Conservation (phyloP, 2,329 filamentous ascomycete species). For the Pseudogymnoascus pannorum region DNA sequence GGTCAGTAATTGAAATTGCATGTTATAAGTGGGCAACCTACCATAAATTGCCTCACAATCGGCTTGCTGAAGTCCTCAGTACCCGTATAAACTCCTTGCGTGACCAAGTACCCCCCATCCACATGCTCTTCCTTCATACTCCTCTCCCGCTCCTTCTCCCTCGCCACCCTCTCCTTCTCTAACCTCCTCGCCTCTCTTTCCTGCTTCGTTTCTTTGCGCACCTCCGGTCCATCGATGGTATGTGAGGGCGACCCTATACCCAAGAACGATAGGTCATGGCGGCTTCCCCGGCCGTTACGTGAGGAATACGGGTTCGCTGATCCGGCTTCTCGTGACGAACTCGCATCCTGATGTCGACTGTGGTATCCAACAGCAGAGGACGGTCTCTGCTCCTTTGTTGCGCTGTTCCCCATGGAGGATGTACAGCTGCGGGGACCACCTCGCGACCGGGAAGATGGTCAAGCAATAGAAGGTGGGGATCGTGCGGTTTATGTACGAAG, state of each 20-base stretch:
- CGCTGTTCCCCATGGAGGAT: constrained; percentile 13
- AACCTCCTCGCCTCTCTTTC: constrained; percentile 81
- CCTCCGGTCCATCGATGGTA: constrained; percentile 23
- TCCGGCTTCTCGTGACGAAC: constrained; percentile 21
- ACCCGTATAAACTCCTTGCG: constrained; percentile 86
- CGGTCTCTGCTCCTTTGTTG: constrained; percentile 10
- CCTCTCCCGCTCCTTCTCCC: constrained; percentile 78
- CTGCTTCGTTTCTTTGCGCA: constrained; percentile 79
- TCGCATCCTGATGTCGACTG: constrained; percentile 9
- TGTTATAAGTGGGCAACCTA: constrained; percentile 35
- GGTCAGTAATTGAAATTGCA: constrained; percentile 15
- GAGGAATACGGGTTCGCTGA: constrained; percentile 19
- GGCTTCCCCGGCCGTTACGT: constrained; percentile 23
- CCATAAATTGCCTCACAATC: constrained; percentile 83
- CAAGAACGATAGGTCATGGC: constrained; percentile 27
- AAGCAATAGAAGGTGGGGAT: background rate
- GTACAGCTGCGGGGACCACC: constrained; percentile 5
- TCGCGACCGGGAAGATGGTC: constrained; percentile 8
- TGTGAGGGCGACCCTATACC: constrained; percentile 23
- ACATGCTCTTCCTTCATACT: constrained; percentile 89
- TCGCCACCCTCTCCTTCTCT: constrained; percentile 69
- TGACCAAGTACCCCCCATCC: constrained; percentile 91
- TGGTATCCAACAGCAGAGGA: constrained; percentile 1
- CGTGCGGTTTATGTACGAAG: background rate
- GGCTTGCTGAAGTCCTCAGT: constrained; percentile 88